Percentiles rank a stretch among this genome's conserved stretches.
phyloP scores from a whole-genome alignment of 2,329 filamentous ascomycete genomes.

The Epichloe uncinata region DNA sequence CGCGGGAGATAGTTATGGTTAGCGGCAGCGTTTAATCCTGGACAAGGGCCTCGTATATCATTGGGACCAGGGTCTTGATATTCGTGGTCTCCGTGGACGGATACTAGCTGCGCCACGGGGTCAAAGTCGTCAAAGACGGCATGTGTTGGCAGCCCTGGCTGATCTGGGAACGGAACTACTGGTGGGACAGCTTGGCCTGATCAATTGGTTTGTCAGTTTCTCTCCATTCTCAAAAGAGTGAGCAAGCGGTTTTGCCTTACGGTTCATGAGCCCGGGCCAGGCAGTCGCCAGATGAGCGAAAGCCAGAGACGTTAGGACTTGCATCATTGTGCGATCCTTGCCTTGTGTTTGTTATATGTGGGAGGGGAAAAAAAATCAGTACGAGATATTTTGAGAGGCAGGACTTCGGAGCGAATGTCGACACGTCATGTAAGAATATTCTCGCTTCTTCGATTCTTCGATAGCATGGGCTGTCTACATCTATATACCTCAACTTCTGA shows the following conservation, averaged over 20 bases:
- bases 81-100: background rate
- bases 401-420: no score
- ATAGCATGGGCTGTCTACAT: no score
- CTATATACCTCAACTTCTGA: no score
- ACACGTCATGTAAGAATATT: no score
- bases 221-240: no score
- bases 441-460: no score
- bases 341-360: no score
- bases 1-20: conserved; percentile 21
- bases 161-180: conserved; percentile 1
- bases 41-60: conserved; percentile 10
- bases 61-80: background rate
- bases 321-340: background rate
- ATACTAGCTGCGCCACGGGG: background rate
- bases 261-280: background rate
- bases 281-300: background rate
- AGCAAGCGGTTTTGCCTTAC: background rate
- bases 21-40: conserved; percentile 20
- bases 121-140: background rate
- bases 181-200: conserved; percentile 1
- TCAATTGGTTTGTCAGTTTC: no score
- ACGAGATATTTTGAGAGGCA: no score
- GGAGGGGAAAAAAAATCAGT: no score
- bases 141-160: conserved; percentile 1
- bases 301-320: background rate